A percentile compares a stretch with the other conserved stretches of the same genome.
These are phyloP conservation scores for Camellia lanceoleosa DNA, from an alignment of 148 eudicot genomes.

Conservation along the genomic window DNA sequence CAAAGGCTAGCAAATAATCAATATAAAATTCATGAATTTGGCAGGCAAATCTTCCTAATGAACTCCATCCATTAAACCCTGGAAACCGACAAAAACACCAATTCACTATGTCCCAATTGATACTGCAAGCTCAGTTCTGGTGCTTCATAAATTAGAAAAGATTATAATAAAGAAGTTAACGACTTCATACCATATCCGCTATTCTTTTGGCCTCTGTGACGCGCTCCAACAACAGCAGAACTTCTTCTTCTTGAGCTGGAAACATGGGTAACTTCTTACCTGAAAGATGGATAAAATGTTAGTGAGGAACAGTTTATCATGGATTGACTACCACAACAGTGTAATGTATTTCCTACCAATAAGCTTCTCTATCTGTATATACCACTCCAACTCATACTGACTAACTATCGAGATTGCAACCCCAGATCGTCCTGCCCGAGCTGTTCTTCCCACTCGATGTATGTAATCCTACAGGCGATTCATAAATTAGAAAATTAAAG, in stretches of 20 bases:
- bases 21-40: neutral
- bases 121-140: neutral
- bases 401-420: slow-evolving; percentile 77
- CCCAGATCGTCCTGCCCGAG: slow-evolving; percentile 94
- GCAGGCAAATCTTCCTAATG: neutral
- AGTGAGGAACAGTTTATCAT: neutral
- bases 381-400: slow-evolving; percentile 83
- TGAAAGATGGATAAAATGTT: slow-evolving; percentile 21
- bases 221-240: slow-evolving; percentile 53
- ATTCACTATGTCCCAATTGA: neutral
- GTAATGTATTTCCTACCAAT: slow-evolving; percentile 42
- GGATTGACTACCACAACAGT: neutral
- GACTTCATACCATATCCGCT: slow-evolving; percentile 51
- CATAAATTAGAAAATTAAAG: slow-evolving; percentile 1
- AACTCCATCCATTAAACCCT: neutral
- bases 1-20: neutral
- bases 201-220: slow-evolving; percentile 77
- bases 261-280: slow-evolving; percentile 64
- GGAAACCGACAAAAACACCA: neutral
- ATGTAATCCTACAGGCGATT: slow-evolving; percentile 69
- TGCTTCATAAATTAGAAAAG: neutral
- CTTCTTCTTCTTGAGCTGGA: slow-evolving; percentile 76
- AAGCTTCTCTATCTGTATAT: slow-evolving; percentile 76
- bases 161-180: neutral
- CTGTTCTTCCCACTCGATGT: slow-evolving; percentile 96